These are phyloP conservation scores for Carex pumila DNA, from an alignment of 176 grass and related monocot species.

Conservation along the genomic window DNA sequence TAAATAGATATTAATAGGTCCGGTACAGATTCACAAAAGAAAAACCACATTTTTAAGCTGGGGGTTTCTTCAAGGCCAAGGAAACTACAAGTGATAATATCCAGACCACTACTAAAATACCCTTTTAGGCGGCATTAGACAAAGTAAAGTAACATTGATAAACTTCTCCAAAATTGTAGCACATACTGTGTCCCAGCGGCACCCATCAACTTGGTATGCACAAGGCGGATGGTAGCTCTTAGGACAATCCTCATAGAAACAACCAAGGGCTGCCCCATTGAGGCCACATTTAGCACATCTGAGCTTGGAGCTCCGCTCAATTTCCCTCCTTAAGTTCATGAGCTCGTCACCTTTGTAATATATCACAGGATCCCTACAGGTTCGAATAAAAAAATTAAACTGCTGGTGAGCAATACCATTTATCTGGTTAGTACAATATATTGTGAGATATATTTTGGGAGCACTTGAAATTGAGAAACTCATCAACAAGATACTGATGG, in stretches of 20 bases:
- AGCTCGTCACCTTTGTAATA: neutral
- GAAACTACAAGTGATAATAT: neutral
- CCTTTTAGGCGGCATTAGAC: neutral
- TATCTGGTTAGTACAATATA: neutral
- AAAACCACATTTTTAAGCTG: neutral
- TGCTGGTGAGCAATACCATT: neutral
- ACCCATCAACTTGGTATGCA: neutral
- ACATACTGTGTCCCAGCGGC: constrained; percentile 5
- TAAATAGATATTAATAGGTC: neutral
- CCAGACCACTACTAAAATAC: neutral
- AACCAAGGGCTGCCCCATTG: neutral
- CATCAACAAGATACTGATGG: neutral
- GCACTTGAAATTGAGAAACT: neutral
- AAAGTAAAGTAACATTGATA: neutral
- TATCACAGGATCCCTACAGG: neutral
- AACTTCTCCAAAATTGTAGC: neutral
- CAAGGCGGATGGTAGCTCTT: constrained; percentile 2
- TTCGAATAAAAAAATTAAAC: neutral
- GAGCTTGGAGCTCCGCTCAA: neutral
- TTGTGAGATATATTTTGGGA: neutral
- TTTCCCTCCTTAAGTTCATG: neutral
- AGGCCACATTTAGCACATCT: neutral
- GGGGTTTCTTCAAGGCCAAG: neutral
- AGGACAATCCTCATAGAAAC: neutral
- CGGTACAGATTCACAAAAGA: neutral